Percentiles rank a stretch among this genome's conserved stretches.
Evolutionary conservation across 1,284 basidiomycete species (phyloP).

Genomic region (Fomitopsis pinicola): DNA sequence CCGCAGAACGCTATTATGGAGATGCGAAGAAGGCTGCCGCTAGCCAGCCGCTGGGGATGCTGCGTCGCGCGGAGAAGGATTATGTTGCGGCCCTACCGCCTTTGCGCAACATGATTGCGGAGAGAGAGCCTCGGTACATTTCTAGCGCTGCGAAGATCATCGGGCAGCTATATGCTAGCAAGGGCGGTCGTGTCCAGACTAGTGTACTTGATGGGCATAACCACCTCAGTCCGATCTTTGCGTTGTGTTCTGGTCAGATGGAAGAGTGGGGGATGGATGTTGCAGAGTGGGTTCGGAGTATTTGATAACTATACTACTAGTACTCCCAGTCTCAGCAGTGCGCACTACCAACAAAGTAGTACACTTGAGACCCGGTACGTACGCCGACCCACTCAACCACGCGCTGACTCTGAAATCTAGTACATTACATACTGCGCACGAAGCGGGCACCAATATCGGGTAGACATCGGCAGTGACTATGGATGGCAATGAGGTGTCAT

Average conservation of each 20-base stretch:
- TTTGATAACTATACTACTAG: too few species aligned
- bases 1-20: not conserved
- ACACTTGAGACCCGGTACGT: too few species aligned
- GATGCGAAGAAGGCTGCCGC: not conserved
- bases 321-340: too few species aligned
- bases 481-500: too few species aligned
- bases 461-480: too few species aligned
- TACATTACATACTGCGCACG: too few species aligned
- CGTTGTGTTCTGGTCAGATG: not conserved
- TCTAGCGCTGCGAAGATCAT: not conserved
- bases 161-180: not conserved
- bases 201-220: not conserved
- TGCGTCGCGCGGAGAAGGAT: not conserved
- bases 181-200: not conserved
- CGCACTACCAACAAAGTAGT: too few species aligned
- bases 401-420: too few species aligned
- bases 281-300: not conserved
- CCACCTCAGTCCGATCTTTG: not conserved
- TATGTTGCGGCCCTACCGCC: not conserved
- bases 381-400: too few species aligned
- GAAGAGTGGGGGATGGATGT: not conserved
- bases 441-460: too few species aligned
- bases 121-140: not conserved
- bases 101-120: not conserved
- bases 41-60: slow-evolving; percentile 1